Evolutionary conservation across 1,139 yeast genomes (phyloP), one percentile per base, ranked within the genome.

Genomic region (Yarrowia galli): DNA sequence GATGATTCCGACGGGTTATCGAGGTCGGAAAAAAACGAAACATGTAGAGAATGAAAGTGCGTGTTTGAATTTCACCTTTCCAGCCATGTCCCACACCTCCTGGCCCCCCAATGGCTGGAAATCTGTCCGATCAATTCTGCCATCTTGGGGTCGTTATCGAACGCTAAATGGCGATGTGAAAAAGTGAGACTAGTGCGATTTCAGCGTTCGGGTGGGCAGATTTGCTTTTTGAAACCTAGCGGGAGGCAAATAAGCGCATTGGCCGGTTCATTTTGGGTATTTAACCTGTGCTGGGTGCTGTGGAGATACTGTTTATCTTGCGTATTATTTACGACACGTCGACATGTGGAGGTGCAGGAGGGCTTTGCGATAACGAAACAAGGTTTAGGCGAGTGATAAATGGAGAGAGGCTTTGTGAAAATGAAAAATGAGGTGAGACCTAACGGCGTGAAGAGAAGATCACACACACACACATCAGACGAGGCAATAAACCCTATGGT

Each of bases 401-500:
- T 6, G 10, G 22, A 40, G n/a, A 16, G 13, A 5, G 32, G 32
- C 9, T 6, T 28, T 9, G 9, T 9, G 32, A 28, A 6, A 28
- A 9, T 5, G 4, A 40, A 3, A 5, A 12, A 35, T n/a, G 28
- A 51, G 43, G 22, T 53, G 60, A 53, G 60, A 53, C 45, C 38
- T 22, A 53, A 48, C 53, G 53, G 53, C 16, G 51, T n/a, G n/a
- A n/a, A 36, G 8, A 15, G n/a, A 13, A 12, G 36, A 35, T 35
- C 36, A 12, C n/a, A n/a, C n/a, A n/a, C n/a, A n/a, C n/a, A n/a
- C n/a, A n/a, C 8, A 36, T 53, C 42, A 53, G 45, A 36, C 43
- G 60, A 53, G 60, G 60, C 60, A 53, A 53, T 53, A 53, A 53
- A 53, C 60, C 56, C 56, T 32, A 48, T n/a, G 38, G 36, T 4